Percentiles rank a stretch among this genome's conserved stretches.
These are phyloP conservation scores for Pisolithus tinctorius DNA, from an alignment of 768 basidiomycete genomes.

Conservation along the genomic window DNA sequence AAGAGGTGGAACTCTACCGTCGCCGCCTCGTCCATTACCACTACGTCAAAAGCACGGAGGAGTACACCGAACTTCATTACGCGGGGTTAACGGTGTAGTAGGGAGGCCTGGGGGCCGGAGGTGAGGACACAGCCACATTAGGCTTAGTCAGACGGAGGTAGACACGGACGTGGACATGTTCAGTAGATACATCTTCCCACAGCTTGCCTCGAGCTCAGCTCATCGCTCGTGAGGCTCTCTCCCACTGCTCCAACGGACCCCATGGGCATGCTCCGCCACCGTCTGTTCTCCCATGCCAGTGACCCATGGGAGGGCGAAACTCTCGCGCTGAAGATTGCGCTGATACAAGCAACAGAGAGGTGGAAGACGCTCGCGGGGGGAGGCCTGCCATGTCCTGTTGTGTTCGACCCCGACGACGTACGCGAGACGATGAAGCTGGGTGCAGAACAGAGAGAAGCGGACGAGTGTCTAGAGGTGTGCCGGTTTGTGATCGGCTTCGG, in stretches of 20 bases:
- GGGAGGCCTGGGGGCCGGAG: too few species aligned
- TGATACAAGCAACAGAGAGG: constrained; percentile 36
- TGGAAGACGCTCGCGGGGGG: constrained; percentile 37
- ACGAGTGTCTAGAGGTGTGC: constrained; percentile 23
- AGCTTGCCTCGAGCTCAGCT: too few species aligned
- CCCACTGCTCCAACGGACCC: too few species aligned
- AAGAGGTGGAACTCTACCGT: constrained; percentile 33
- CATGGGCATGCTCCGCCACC: constrained; percentile 27
- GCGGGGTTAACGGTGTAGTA: constrained; percentile 30
- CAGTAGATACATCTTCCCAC: too few species aligned
- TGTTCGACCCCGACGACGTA: constrained; percentile 40
- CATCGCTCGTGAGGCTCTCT: too few species aligned
- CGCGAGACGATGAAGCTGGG: constrained; percentile 34
- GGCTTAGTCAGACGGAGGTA: too few species aligned
- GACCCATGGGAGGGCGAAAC: constrained; percentile 48
- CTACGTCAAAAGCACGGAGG: constrained; percentile 38
- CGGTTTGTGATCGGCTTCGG: constrained; percentile 27
- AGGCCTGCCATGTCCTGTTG: constrained; percentile 37
- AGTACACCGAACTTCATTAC: constrained; percentile 40
- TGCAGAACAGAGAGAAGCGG: constrained; percentile 23
- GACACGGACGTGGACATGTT: too few species aligned
- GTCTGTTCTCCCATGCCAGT: constrained; percentile 40
- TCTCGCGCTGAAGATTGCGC: constrained; percentile 36
- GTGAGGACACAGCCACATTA: too few species aligned
- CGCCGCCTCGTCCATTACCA: constrained; percentile 44